Conservation (phyloP, 805 yeast genomes). For the Candida pini region DNA sequence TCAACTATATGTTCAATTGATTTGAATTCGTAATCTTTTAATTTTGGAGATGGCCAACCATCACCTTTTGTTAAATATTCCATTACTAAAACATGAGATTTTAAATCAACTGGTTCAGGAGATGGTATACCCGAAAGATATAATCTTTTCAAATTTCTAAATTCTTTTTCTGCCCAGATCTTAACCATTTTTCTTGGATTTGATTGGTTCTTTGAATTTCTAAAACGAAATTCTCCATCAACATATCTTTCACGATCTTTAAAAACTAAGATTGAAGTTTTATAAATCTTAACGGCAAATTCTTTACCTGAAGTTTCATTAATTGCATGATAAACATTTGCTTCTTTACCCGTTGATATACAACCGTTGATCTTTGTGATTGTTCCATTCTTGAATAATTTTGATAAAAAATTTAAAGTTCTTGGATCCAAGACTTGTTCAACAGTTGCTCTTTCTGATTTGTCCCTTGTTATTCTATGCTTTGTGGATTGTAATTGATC, state of each 20-base stretch:
- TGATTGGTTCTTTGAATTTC: slow-evolving; percentile 77
- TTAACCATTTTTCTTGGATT: slow-evolving; percentile 97
- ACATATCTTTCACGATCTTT: slow-evolving; percentile 95
- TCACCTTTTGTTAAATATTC: slow-evolving; percentile 74
- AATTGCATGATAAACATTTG: slow-evolving; percentile 89
- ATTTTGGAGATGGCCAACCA: slow-evolving; percentile 87
- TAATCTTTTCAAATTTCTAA: slow-evolving; percentile 82
- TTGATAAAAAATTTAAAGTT: slow-evolving; percentile 76
- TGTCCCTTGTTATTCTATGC: slow-evolving; percentile 64
- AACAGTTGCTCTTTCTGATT: slow-evolving; percentile 92
- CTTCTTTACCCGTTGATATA: slow-evolving; percentile 95
- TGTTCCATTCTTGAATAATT: slow-evolving; percentile 76
- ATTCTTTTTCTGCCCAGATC: slow-evolving; percentile 98
- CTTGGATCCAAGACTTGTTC: slow-evolving; percentile 96
- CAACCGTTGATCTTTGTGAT: slow-evolving; percentile 89
- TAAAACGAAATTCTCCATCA: slow-evolving; percentile 89
- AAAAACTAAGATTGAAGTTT: slow-evolving; percentile 94
- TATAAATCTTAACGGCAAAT: slow-evolving; percentile 88
- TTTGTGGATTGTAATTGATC: slow-evolving; percentile 52
- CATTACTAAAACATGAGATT: slow-evolving; percentile 91
- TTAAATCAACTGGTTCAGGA: slow-evolving; percentile 86
- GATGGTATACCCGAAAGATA: slow-evolving; percentile 78
- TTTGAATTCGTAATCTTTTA: slow-evolving; percentile 75
- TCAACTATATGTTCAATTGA: slow-evolving; percentile 59
- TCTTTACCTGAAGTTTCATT: slow-evolving; percentile 44